These are phyloP conservation scores for Carnegiea gigantea DNA, from an alignment of 179 eudicot genomes.

Conservation along the genomic window DNA sequence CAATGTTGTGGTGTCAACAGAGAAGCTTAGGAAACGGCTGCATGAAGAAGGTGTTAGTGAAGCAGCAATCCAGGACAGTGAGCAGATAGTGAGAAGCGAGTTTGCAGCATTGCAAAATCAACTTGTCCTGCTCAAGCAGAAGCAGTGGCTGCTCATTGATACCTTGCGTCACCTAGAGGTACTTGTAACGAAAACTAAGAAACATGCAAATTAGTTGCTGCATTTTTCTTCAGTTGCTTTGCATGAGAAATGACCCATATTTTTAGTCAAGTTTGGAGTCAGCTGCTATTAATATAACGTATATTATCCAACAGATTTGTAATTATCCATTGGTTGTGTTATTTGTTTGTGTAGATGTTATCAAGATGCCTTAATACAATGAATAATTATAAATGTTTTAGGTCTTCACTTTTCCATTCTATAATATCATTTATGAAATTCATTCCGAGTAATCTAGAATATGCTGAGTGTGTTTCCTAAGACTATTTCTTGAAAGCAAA, in stretches of 20 bases:
- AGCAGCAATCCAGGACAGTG: slow-evolving; percentile 68
- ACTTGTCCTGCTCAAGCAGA: slow-evolving; percentile 77
- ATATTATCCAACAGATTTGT: slow-evolving; percentile 6
- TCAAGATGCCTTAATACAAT: no score
- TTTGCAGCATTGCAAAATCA: slow-evolving; percentile 67
- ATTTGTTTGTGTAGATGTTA: neutral
- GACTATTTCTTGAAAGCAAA: neutral
- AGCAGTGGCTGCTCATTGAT: slow-evolving; percentile 71
- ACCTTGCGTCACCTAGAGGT: slow-evolving; percentile 91
- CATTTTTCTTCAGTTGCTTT: slow-evolving; percentile 35
- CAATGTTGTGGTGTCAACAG: slow-evolving; percentile 61
- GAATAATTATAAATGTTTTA: slow-evolving; percentile 1
- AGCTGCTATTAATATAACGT: no score
- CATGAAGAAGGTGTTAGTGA: slow-evolving; percentile 71
- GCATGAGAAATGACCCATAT: no score
- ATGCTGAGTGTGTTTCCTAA: neutral
- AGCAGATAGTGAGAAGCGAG: slow-evolving; percentile 77
- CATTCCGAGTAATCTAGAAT: neutral
- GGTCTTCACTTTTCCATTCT: neutral
- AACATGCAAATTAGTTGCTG: slow-evolving; percentile 23
- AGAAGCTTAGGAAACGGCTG: slow-evolving; percentile 64
- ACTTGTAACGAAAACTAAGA: slow-evolving; percentile 33
- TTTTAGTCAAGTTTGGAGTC: no score
- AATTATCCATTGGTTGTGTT: slow-evolving; percentile 1
- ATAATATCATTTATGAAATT: neutral